Base-by-base conservation (phyloP, 148 eudicot genomes). In the Camellia japonica region DNA sequence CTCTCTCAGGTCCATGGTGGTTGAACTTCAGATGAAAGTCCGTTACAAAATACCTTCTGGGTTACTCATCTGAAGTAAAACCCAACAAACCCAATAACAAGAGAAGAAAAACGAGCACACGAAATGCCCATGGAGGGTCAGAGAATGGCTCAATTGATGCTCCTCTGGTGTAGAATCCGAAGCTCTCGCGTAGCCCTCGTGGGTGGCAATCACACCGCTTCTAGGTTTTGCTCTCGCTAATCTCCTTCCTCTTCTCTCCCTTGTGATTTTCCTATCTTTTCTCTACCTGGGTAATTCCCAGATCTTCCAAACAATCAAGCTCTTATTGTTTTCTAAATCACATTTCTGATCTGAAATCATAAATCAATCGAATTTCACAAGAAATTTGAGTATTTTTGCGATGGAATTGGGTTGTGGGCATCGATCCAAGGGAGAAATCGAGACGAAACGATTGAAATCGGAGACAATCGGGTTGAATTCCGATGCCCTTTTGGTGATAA, bases 171-270 rank as follows among this genome's bases (percentile, higher is more conserved):
- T 60, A 78, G 80, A 75, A 75, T 77, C 77, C 71, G 68, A 81
- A 44, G 62, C 82, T 77, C 77, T 56, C 84, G 79, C 77, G 68
- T 81, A 2, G 85, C 86, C 72, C 88, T 90, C 19, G 89, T 87
- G 82, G 92, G 92, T 84, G 92, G 92, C 73, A 90, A 90, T 80
- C 92, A 90, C 77, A 90, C 90, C 13, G 90, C 89, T 41, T 76
- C 92, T 72, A 84, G 92, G 83, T 90, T 89, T 78, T 87, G 92
- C 82, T 84, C 89, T 73, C 92, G 92, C 84, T 90, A 88, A 75
- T 63, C 23, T 14, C 77, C 64, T 61, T 78, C 62, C 80, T 81
- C 67, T 72, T 63, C 42, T 54, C 46, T 10, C n/a, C 23, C 51
- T 38, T 8, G 42, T 43, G 59, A 19, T 63, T n/a, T 72, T 64